Base-by-base conservation (phyloP, 208 protist genomes). In the Phytomonas sp. region DNA sequence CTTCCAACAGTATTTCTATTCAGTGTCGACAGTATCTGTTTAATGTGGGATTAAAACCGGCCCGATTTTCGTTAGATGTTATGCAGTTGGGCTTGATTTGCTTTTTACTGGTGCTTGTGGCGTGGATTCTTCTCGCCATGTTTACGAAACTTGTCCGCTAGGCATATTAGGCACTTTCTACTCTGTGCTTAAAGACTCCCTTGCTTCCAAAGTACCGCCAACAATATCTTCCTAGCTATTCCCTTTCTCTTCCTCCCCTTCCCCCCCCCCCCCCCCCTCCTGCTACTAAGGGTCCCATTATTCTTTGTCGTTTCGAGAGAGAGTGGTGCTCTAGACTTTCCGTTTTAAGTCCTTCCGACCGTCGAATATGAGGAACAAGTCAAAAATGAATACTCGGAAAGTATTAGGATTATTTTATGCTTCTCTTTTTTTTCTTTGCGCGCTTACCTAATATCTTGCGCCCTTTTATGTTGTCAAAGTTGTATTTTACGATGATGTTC, bases 21-120 rank as follows among this genome's bases (percentile, higher is more conserved):
- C 76, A 90, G 80, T 97, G 92, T 60, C 75, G 79, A 53, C 89
- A 95, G 80, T 97, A 97, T 76, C 77, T 95, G 28, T 71, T 81
- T 32, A 97, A 97, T 70, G 78, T 93, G 26, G 89, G 92, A 0
- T 72, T 97, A 40, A 68, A 84, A 63, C 76, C 88, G 20, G 56
- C 51, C n/a, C 85, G 85, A 20, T 94, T 95, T 66, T 83, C 69
- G 61, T 69, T 46, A 2, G 92, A 97, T 74, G 81, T 97, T n/a
- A 87, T 83, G 68, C 83, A 87, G 74, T 81, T 97, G 6, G 75
- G 68, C 1, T 67, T 89, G 33, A 90, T 86, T 66, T 84, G 78
- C 68, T 70, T 89, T 33, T 53, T 80, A n/a, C 78, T 89, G 9
- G 68, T 87, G 46, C 37, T 78, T 17, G 32, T 93, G 23, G 77